phyloP scores from a whole-genome alignment of 805 yeast species.

The Yamadazyma ubonensis region DNA sequence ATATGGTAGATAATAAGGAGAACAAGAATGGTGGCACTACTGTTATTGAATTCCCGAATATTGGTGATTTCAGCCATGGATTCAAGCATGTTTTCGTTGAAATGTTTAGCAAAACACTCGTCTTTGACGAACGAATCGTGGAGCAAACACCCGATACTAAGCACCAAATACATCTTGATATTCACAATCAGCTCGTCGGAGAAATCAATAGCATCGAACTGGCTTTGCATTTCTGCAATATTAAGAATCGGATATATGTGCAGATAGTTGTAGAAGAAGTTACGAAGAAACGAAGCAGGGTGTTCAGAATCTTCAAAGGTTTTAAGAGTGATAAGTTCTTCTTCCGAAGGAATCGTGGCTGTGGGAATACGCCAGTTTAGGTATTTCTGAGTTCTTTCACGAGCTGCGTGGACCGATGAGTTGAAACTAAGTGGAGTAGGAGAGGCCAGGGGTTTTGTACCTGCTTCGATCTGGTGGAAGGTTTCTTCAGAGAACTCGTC shows the following conservation, averaged over 20 bases:
- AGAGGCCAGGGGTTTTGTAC: neutral
- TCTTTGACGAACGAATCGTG: slow-evolving; percentile 28
- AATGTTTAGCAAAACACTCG: slow-evolving; percentile 25
- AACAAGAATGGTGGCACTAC: slow-evolving; percentile 29
- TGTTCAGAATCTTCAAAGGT: slow-evolving; percentile 24
- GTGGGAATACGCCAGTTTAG: slow-evolving; percentile 3
- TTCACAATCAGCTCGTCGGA: slow-evolving; percentile 34
- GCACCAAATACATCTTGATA: slow-evolving; percentile 36
- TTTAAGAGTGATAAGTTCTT: slow-evolving; percentile 38
- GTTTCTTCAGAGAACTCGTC: slow-evolving; percentile 1
- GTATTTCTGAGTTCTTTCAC: neutral
- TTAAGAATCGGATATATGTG: slow-evolving; percentile 36
- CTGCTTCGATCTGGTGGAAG: slow-evolving; percentile 3
- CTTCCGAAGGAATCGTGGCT: slow-evolving; percentile 13
- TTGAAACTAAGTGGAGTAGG: too few species aligned
- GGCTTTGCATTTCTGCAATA: slow-evolving; percentile 20
- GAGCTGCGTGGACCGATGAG: neutral
- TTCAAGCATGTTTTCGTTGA: slow-evolving; percentile 32
- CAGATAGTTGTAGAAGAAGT: slow-evolving; percentile 39
- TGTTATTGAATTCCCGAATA: slow-evolving; percentile 25
- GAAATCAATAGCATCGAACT: slow-evolving; percentile 29
- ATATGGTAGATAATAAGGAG: slow-evolving; percentile 33
- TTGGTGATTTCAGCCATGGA: slow-evolving; percentile 34
- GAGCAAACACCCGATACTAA: slow-evolving; percentile 40
- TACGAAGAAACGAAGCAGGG: slow-evolving; percentile 31